Base-by-base conservation (phyloP, 1,284 basidiomycete genomes). In the Porodaedalea pini region DNA sequence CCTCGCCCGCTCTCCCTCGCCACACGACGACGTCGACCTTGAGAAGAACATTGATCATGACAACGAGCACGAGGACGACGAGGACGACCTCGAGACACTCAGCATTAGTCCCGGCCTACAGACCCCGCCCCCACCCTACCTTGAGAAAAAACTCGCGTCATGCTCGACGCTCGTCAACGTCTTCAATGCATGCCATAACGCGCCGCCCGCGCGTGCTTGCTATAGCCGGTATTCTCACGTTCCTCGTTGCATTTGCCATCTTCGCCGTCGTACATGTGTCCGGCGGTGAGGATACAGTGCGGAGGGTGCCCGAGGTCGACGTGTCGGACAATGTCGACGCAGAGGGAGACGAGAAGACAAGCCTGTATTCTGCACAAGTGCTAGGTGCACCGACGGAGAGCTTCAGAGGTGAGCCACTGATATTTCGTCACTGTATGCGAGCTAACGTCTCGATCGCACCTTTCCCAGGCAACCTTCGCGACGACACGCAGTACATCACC, bases 401-500 rank as follows among this genome's bases (percentile, higher is more conserved):
- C 39, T 85, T 86, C 69, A 72, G 45, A 52, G 58, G 58, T 60
- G 43, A 49, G 53, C 39, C 34, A n/a, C 39, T 11, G 25, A 36
- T 43, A 10, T 8, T 51, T 15, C 27, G 7, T 13, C 45, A 17
- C 31, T 47, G 36, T 49, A 31, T 31, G 21, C 27, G 1, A 21
- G 15, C 41, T 44, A 32, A 45, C 53, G 31, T 27, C 8, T 29
- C 53, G 31, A 19, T 36, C 25, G 13, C 15, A 6, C 19, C 37
- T n/a, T n/a, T 31, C 40, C 52, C 13, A 77, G 80, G 80, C 59
- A 81, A 86, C 61, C 69, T 88, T 40, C 75, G 76, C 21, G 72
- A 77, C 29, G 81, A 84, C 57, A 74, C 74, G 2, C 74, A 81
- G 61, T 88, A 88, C 63, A 79, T 88, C 57, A 84, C 85, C 1